phyloP scores from a whole-genome alignment of 306 rosid genomes.

The Pyrus communis region DNA sequence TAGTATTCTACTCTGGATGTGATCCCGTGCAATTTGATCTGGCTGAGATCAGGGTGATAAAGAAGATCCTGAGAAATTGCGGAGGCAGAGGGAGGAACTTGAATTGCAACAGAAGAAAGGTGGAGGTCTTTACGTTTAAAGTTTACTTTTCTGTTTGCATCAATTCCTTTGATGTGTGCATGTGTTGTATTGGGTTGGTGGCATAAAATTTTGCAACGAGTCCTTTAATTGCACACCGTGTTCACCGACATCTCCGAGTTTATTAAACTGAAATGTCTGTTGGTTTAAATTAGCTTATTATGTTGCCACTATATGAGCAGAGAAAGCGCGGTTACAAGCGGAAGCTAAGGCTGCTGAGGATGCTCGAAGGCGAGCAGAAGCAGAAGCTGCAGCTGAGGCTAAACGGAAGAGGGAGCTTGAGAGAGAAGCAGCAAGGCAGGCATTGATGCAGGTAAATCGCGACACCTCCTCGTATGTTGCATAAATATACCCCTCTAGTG shows the following conservation, averaged over 20 bases:
- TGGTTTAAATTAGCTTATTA: neutral
- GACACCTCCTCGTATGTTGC: conserved; percentile 1
- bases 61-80: conserved; percentile 78
- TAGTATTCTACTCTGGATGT: conserved; percentile 9
- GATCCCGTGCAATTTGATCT: conserved; percentile 14
- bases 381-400: conserved; percentile 76
- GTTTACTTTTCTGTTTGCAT: neutral
- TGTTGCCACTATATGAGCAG: conserved; percentile 28
- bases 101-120: conserved; percentile 71
- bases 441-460: conserved; percentile 57
- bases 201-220: neutral
- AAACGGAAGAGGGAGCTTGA: conserved; percentile 72
- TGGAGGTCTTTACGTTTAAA: conserved; percentile 4
- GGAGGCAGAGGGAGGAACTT: conserved; percentile 60
- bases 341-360: conserved; percentile 89
- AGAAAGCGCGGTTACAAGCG: conserved; percentile 73
- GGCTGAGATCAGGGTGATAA: conserved; percentile 55
- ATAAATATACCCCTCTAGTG: neutral
- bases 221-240: neutral
- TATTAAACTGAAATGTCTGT: neutral
- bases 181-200: neutral
- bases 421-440: conserved; percentile 86
- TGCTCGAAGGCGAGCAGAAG: conserved; percentile 45
- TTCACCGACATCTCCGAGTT: neutral
- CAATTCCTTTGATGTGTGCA: neutral